Base-by-base conservation (phyloP, 129 eudicot species). In the Flaveria robusta region DNA sequence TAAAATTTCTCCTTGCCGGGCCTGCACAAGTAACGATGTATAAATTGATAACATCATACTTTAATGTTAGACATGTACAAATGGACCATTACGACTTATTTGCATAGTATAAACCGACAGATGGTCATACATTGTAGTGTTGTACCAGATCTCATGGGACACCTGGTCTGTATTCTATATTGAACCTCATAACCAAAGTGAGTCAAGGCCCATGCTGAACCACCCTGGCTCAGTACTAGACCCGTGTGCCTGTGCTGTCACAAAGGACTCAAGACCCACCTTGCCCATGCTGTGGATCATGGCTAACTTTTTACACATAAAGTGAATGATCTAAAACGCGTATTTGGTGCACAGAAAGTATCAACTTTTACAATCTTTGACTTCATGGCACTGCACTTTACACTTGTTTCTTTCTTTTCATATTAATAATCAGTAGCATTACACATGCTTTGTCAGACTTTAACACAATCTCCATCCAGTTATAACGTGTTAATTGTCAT, bases 361-460 rank as follows among this genome's bases (percentile, higher is more conserved):
- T 52, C 14, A 68, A 75, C 70, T 34, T 71, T 77, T 16, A 46
- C 72, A 68, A 68, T 74, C 60, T 71, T 71, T 54, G 74, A 77
- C 74, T 83, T 20, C 22, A 77, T 64, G 43, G 34, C 26, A 54
- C 79, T 74, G 58, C 83, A 86, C 86, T 75, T 86, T 86, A 79
- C 89, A 86, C 89, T 81, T 70, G 74, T 77, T 67, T 54, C 65
- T 73, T 37, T 72, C 59, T 80, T 66, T 68, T 12, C 63, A 63
- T 71, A 68, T 66, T 60, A 63, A 42, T 71, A 20, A 49, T 59
- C 20, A 66, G 65, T 70, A 37, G 77, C 62, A 72, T 65, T 69
- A 71, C 87, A 86, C 85, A 80, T 83, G 85, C 47, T 51, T 72
- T 83, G 87, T 86, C 90, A 79, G 87, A 46, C 71, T 73, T 70